These are phyloP conservation scores for Aureobasidium sp. DNA, from an alignment of 2,329 filamentous ascomycete genomes.

Conservation along the genomic window DNA sequence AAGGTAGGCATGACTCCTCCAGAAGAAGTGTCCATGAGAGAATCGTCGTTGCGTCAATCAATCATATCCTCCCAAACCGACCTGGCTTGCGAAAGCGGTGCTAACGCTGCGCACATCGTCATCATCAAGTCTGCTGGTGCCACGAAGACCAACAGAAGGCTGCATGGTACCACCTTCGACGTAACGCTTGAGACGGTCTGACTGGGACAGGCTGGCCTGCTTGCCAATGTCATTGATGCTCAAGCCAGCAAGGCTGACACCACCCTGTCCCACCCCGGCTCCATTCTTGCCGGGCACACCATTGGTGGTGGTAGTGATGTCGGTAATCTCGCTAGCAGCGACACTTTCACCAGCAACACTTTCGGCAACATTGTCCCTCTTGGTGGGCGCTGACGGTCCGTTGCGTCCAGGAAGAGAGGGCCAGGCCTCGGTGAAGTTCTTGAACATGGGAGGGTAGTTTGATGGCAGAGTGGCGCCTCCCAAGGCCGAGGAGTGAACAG, in stretches of 20 bases:
- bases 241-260: constrained; percentile 80
- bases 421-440: constrained; percentile 86
- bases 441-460: constrained; percentile 92
- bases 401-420: constrained; percentile 66
- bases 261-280: constrained; percentile 66
- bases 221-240: constrained; percentile 65
- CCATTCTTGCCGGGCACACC: constrained; percentile 46
- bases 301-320: constrained; percentile 69
- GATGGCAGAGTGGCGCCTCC: constrained; percentile 57
- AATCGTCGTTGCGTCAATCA: constrained; percentile 19
- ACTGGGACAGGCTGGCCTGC: constrained; percentile 68
- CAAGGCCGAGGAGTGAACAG: constrained; percentile 86
- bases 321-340: constrained; percentile 82
- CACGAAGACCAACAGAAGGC: constrained; percentile 21
- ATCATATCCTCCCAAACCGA: constrained; percentile 39
- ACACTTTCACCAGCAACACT: constrained; percentile 90
- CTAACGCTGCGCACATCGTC: constrained; percentile 95
- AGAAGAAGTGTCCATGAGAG: constrained; percentile 7
- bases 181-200: constrained; percentile 88
- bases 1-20: constrained; percentile 5
- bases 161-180: constrained; percentile 57
- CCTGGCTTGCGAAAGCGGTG: constrained; percentile 92
- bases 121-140: constrained; percentile 62
- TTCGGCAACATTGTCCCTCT: constrained; percentile 31
- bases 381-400: constrained; percentile 49